phyloP scores from a whole-genome alignment of 2,329 filamentous ascomycete species.

The Dryadomyces quercivorus region DNA sequence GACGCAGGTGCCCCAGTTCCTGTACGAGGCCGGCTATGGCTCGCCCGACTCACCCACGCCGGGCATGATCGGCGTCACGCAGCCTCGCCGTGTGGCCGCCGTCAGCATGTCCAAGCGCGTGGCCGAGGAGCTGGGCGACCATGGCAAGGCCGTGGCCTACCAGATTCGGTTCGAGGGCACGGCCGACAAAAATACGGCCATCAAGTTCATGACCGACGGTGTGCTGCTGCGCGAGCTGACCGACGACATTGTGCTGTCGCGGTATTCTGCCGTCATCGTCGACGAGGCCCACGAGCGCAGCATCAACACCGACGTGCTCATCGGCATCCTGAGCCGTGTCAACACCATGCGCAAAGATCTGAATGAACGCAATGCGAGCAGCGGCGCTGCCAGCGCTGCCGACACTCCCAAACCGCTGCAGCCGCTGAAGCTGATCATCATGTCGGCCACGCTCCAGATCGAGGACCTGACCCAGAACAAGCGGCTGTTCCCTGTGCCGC shows the following conservation, averaged over 20 bases:
- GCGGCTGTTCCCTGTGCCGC: slow-evolving; percentile 63
- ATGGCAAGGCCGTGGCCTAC: slow-evolving; percentile 70
- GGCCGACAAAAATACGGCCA: slow-evolving; percentile 64
- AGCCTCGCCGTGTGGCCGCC: slow-evolving; percentile 86
- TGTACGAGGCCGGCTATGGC: slow-evolving; percentile 89
- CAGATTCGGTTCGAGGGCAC: slow-evolving; percentile 93
- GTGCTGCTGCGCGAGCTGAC: slow-evolving; percentile 84
- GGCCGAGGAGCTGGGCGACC: slow-evolving; percentile 67
- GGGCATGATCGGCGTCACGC: slow-evolving; percentile 89
- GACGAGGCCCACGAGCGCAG: slow-evolving; percentile 96
- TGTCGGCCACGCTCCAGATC: slow-evolving; percentile 90
- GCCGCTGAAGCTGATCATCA: slow-evolving; percentile 88
- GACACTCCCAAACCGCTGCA: slow-evolving; percentile 41
- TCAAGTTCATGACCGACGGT: slow-evolving; percentile 99
- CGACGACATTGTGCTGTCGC: slow-evolving; percentile 74
- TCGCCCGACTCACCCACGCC: slow-evolving; percentile 65
- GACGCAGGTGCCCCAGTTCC: slow-evolving; percentile 90
- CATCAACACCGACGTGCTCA: slow-evolving; percentile 95
- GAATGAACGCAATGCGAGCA: background rate
- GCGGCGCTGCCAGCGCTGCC: background rate
- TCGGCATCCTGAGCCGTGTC: slow-evolving; percentile 90
- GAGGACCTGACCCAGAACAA: slow-evolving; percentile 82
- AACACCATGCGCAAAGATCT: slow-evolving; percentile 72
- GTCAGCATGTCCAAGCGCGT: slow-evolving; percentile 96
- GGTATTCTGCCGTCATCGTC: slow-evolving; percentile 89